Evolutionary conservation across 192 early-diverging fungal genomes (phyloP), one percentile per base, ranked within the genome.

Genomic region (Ambispora gerdemannii): DNA sequence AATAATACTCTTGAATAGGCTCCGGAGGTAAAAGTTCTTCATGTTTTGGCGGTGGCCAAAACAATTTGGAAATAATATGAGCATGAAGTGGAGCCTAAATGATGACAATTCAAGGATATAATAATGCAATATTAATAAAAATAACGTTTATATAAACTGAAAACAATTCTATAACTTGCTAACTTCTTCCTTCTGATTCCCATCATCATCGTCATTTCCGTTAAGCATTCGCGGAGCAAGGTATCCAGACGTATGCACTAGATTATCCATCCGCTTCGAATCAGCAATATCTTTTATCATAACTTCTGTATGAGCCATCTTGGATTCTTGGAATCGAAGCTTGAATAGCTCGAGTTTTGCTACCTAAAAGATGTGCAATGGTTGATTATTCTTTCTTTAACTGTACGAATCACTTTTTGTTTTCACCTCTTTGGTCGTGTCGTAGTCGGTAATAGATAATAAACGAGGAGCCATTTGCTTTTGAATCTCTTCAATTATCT

Each of bases 201-300:
- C 6, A n/a, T 56, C 20, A 27, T 67, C 19, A 19, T 27, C 30
- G 0, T 20, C 50, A 4, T 43, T 10, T 24, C 8, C 24, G 1
- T 59, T 43, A 24, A 63, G 36, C 52, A 15, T 6, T n/a, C n/a
- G 22, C 6, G 22, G 55, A 0, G 47, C 47, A 28, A 56, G 51
- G 0, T 30, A 58, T 78, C 74, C 77, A 25, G 43, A 25, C n/a
- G 73, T 72, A 52, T 56, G 50, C 15, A 67, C 50, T 7, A 82
- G 78, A 22, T 78, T 77, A 36, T 86, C 81, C 11, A 88, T 76
- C 24, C 91, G 80, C 38, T 86, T 85, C 0, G 91, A 92, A 38
- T 91, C 89, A 13, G 86, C 84, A 30, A 92, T 73, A 59, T 93
- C 91, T 63, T 88, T 90, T 3, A 93, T 77, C 91, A 93, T 93